Base-by-base conservation (phyloP, 2,329 filamentous ascomycete genomes). In the Aspergillus japonicus region DNA sequence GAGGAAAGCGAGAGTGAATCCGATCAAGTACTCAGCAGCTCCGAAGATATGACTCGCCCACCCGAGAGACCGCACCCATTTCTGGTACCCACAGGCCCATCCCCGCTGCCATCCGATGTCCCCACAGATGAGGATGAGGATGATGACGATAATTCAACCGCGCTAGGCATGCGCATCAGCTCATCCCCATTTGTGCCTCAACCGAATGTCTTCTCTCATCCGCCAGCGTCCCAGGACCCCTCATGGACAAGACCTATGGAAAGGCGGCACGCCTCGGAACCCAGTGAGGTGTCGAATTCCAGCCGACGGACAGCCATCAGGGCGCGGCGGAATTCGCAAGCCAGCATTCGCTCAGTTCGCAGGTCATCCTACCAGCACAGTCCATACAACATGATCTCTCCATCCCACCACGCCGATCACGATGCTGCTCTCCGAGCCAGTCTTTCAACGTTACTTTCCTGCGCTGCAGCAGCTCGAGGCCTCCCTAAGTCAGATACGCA, bases 371-470 rank as follows among this genome's bases (percentile, higher is more conserved):
- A 72, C 49, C 80, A 83, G 53, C 85, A 86, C 69, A 78, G 79
- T 44, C 83, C 84, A 10, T 86, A 84, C 71, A 89, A 87, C 73
- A 86, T 90, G 73, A 85, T 91, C 71, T 88, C 89, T 0, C 89
- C 91, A 1, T 85, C 86, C 3, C 87, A 91, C 68, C 91, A 92
- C 67, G 88, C 91, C 51, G 92, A 98, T 68, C 93, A 98, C 68
- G 95, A 99, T 69, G 95, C 92, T 31, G 95, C 92, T 2, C 83
- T 99, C 11, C 88, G 95, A 35, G 92, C 95, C 21, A 96, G 92
- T 52, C 83, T 99, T n/a, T 96, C 92, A 0, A 98, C 95, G 0
- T 83, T 99, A 12, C 85, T 99, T 12, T 97, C 94, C n/a, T 96
- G 92, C 69, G 94, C 92, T 0, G 92, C 93, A 3, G 95, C 94